Conservation (phyloP, 2,329 filamentous ascomycete genomes). For the Diaporthe citrichinensis region DNA sequence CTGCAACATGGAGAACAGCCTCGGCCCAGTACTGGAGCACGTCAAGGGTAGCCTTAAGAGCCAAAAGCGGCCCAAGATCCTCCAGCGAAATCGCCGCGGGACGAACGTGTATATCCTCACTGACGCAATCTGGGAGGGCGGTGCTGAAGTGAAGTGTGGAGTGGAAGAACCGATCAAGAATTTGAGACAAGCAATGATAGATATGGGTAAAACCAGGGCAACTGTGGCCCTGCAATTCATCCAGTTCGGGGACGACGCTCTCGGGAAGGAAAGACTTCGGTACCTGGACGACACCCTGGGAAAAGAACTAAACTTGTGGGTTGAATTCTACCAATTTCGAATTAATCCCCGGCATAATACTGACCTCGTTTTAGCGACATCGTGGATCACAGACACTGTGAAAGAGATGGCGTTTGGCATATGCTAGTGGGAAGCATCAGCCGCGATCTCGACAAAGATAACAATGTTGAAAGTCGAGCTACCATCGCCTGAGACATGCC, state of each 20-base stretch:
- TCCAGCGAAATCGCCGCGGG: no score
- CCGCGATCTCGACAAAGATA: neutral
- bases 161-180: slow-evolving; percentile 1
- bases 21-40: neutral
- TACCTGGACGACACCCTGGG: neutral
- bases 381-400: neutral
- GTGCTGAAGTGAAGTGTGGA: neutral
- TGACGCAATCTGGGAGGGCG: neutral
- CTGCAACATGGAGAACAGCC: neutral
- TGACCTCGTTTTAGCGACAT: neutral
- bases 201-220: neutral
- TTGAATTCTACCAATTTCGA: no score
- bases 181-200: neutral
- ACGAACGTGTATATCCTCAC: neutral
- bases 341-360: no score
- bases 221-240: neutral
- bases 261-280: neutral
- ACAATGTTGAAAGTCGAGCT: neutral
- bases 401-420: neutral
- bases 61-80: no score
- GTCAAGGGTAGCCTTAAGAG: no score
- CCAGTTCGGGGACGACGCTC: neutral
- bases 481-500: neutral
- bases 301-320: neutral
- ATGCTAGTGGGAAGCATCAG: neutral